Evolutionary conservation across 305 asterid species (phyloP).

Genomic region (Solanum chacoense): DNA sequence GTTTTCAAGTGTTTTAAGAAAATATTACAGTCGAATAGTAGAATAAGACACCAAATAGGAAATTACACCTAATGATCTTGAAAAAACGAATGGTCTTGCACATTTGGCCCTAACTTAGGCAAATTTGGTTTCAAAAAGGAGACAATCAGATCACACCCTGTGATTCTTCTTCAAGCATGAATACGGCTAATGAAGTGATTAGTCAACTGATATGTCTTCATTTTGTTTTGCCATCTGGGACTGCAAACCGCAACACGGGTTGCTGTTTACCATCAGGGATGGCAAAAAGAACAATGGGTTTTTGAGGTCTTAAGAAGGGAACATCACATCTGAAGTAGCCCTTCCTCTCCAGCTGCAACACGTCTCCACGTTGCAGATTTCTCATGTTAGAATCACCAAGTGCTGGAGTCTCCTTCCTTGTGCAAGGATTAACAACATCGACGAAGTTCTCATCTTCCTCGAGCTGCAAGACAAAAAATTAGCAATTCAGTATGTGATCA

Average conservation of each 20-base stretch:
- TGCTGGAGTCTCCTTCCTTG: slow-evolving; percentile 57
- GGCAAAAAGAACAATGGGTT: slow-evolving; percentile 58
- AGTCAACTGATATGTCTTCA: not conserved
- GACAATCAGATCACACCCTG: not conserved
- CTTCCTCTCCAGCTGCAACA: slow-evolving; percentile 84
- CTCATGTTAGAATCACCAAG: slow-evolving; percentile 82
- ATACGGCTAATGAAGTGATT: not conserved
- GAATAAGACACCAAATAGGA: not conserved
- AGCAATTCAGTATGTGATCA: not conserved
- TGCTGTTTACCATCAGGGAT: slow-evolving; percentile 91
- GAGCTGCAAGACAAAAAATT: slow-evolving; percentile 32
- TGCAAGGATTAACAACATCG: slow-evolving; percentile 67
- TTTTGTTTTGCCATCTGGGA: slow-evolving; percentile 8
- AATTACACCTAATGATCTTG: not conserved
- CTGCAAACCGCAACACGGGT: slow-evolving; percentile 42
- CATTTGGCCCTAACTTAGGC: not conserved
- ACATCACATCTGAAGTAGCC: slow-evolving; percentile 86
- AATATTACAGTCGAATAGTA: not conserved
- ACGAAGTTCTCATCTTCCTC: slow-evolving; percentile 81
- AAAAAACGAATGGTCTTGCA: not conserved
- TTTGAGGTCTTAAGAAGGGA: slow-evolving; percentile 53
- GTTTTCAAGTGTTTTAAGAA: not conserved
- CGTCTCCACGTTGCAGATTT: slow-evolving; percentile 67
- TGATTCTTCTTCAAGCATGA: not conserved
- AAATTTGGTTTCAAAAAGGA: not conserved